phyloP scores from a whole-genome alignment of 2,329 filamentous ascomycete species.

The Diaporthe vexans region DNA sequence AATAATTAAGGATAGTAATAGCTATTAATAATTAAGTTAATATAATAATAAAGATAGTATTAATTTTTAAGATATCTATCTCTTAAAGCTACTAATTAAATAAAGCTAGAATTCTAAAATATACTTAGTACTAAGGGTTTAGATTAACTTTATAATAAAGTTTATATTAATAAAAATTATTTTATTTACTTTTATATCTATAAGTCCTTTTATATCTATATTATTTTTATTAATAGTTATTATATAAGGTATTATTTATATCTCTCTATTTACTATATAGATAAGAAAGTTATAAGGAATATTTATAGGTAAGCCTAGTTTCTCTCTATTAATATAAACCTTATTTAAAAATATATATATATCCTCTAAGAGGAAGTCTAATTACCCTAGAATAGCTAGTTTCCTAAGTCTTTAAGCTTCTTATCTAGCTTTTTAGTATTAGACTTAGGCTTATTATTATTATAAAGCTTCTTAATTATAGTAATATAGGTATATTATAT shows the following conservation, averaged over 20 bases:
- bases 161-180: background rate
- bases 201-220: background rate
- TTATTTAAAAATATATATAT: no score
- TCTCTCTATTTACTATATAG: no score
- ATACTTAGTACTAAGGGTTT: background rate
- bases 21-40: background rate
- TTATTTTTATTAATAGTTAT: background rate
- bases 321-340: no score
- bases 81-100: background rate
- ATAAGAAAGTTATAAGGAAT: no score
- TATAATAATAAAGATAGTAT: background rate
- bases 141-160: constrained; percentile 2
- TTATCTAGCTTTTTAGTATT: no score
- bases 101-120: background rate
- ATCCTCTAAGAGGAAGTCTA: no score
- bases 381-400: no score
- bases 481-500: no score
- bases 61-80: background rate
- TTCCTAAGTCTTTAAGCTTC: no score
- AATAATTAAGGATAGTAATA: background rate
- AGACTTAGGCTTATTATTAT: no score
- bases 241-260: background rate
- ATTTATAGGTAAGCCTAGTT: no score
- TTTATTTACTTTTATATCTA: background rate
- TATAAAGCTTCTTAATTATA: no score